Base-by-base conservation (phyloP, 306 rosid species). In the Bauhinia variegata region DNA sequence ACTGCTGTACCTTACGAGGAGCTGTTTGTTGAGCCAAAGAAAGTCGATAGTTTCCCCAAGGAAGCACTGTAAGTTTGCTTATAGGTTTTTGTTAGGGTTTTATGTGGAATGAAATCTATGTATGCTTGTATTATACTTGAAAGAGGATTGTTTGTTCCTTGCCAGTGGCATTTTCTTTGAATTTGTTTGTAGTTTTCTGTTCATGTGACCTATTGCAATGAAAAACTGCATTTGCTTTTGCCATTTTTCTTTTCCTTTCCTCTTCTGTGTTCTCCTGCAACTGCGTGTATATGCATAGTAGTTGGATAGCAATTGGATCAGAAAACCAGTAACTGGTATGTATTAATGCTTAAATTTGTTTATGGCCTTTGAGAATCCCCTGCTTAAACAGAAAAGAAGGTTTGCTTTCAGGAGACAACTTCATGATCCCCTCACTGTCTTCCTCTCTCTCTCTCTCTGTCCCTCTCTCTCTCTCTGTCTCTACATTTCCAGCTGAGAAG, bases 1-100 rank as follows among this genome's bases (percentile, higher is more conserved):
- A 43, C 78, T 76, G 85, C 91, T 6, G 78, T 77, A 11, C 82
- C 86, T 7, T 82, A 70, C n/a, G n/a, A n/a, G 0, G 87, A 89
- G 53, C 73, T 92, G 54, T 32, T 78, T 19, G 73, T 50, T 4
- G 86, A 83, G 59, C 69, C 85, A 11, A 86, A 79, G 72, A 79
- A 73, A 62, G 62, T 50, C 33, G 56, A 44, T 37, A 44, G 74
- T 34, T 65, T 33, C 63, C 47, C 51, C n/a, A 64, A 65, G 13
- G 72, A 61, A 65, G 72, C 62, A 65, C 48, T 72, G 92, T 86
- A 82, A 73, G 80, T 70, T 70, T 11, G 41, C 34, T 71, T 6
- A 8, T 36, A 11, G 42, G n/a, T 17, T 54, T 42, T 34, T 18
- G 28, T 61, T 63, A 48, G 66, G 75, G 63, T 34, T 53, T 13